Conservation (phyloP, 257 asterid species). For the Solanum phureja region DNA sequence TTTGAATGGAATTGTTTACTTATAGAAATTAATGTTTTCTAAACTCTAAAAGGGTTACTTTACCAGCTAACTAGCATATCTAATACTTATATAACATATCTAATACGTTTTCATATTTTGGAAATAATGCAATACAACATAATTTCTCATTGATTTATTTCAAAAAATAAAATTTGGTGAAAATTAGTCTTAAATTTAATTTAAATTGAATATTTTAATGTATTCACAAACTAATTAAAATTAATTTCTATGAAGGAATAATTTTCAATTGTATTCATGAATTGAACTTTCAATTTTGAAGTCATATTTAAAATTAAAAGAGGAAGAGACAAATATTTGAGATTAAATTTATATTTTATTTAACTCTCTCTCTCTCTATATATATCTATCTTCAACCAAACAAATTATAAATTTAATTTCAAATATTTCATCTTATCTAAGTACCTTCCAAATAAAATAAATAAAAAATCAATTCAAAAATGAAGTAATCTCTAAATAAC, state of each 20-base stretch:
- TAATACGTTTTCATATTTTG: neutral
- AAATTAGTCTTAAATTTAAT: neutral
- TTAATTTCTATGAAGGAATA: neutral
- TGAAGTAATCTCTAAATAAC: neutral
- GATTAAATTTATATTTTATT: neutral
- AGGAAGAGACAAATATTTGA: neutral
- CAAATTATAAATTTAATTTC: neutral
- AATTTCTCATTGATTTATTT: neutral
- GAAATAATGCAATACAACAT: neutral
- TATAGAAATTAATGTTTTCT: neutral
- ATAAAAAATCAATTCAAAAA: neutral
- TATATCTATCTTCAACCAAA: neutral
- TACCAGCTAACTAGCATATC: neutral
- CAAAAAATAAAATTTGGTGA: neutral
- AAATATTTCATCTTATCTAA: neutral
- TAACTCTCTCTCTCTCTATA: too few relatives aligned
- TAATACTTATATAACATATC: too few relatives aligned
- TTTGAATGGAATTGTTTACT: neutral
- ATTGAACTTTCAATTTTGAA: neutral
- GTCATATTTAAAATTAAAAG: neutral
- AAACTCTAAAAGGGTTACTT: neutral
- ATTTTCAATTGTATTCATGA: neutral
- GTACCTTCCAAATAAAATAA: neutral
- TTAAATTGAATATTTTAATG: neutral
- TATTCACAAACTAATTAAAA: neutral